Percentiles rank a stretch among this genome's conserved stretches.
Evolutionary conservation across 1,284 basidiomycete species (phyloP).

Genomic region (Cryptococcus sp.): DNA sequence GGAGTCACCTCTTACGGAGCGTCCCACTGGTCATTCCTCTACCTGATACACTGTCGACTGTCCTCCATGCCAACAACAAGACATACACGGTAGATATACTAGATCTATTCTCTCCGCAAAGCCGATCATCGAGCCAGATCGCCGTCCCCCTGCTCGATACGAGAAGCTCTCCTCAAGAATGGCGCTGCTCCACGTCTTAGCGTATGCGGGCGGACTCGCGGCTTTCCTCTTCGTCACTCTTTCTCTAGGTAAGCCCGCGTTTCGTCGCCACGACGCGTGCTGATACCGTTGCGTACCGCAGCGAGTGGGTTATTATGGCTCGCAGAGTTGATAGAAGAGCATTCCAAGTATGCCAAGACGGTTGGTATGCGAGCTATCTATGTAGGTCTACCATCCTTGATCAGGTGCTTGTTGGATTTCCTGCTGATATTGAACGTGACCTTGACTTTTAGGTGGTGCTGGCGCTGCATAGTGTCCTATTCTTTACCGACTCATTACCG

Average conservation of each 20-base stretch:
- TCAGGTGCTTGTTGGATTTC: neutral
- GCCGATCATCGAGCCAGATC: neutral
- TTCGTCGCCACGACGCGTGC: neutral
- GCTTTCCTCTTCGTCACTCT: slow-evolving; percentile 78
- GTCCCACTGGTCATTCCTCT: neutral
- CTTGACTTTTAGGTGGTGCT: slow-evolving; percentile 67
- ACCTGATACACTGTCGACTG: neutral
- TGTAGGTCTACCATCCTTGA: slow-evolving; percentile 58
- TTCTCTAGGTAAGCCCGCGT: slow-evolving; percentile 63
- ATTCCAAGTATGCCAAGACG: slow-evolving; percentile 74
- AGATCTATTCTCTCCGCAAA: too few relatives aligned
- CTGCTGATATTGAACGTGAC: neutral
- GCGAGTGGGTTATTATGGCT: slow-evolving; percentile 90
- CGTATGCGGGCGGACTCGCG: slow-evolving; percentile 65
- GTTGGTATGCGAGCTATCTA: slow-evolving; percentile 81
- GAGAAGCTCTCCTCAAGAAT: neutral
- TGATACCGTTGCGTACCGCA: slow-evolving; percentile 46
- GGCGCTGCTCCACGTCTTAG: slow-evolving; percentile 49
- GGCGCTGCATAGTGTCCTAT: slow-evolving; percentile 71
- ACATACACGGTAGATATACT: too few relatives aligned
- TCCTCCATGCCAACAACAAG: too few relatives aligned
- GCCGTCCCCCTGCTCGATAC: neutral
- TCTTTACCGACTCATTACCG: slow-evolving; percentile 76
- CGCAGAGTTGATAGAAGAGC: slow-evolving; percentile 92
- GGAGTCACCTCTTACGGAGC: neutral